Conservation (phyloP, 148 eudicot species). For the Rhododendron ovatum region DNA sequence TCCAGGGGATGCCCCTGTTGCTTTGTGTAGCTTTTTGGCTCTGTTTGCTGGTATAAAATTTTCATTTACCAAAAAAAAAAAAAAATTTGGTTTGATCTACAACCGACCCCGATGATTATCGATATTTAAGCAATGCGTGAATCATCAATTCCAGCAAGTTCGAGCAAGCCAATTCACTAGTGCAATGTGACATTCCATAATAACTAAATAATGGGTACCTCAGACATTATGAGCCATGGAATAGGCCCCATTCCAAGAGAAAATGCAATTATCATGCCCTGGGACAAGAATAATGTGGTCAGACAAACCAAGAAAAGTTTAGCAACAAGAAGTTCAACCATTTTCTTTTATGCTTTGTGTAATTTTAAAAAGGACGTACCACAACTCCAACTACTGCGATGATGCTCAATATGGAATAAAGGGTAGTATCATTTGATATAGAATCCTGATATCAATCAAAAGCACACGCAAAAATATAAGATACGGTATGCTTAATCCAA, state of each 20-base stretch:
- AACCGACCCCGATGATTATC: not conserved
- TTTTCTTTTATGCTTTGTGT: not conserved
- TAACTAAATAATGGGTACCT: slow-evolving; percentile 43
- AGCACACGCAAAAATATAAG: not conserved
- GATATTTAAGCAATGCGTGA: not conserved
- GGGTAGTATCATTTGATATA: slow-evolving; percentile 43
- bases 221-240: slow-evolving; percentile 97
- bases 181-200: not conserved
- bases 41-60: too few relatives aligned
- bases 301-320: slow-evolving; percentile 5
- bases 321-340: slow-evolving; percentile 1
- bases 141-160: not conserved
- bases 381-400: slow-evolving; percentile 79
- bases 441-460: slow-evolving; percentile 35
- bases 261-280: slow-evolving; percentile 80
- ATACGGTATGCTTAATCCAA: not conserved
- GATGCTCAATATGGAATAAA: slow-evolving; percentile 51
- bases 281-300: slow-evolving; percentile 11
- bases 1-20: too few relatives aligned
- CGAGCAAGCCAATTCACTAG: not conserved
- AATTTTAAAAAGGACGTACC: slow-evolving; percentile 39
- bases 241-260: slow-evolving; percentile 93
- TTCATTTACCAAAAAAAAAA: too few relatives aligned
- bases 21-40: too few relatives aligned
- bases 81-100: not conserved